Conservation (phyloP, 805 yeast genomes). For the Zygotorulaspora chibaensis region DNA sequence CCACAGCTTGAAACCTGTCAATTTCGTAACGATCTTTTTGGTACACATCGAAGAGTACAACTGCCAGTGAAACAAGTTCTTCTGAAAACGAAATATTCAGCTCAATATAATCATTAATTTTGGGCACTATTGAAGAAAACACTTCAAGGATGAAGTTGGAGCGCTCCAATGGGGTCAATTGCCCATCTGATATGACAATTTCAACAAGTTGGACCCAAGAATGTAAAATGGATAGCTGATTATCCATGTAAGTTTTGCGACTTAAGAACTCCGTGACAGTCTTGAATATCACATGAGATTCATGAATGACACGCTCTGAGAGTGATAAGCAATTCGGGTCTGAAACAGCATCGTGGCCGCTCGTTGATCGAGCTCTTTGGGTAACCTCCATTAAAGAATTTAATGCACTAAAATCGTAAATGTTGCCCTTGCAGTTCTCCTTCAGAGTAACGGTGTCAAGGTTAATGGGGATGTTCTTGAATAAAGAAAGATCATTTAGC, state of each 20-base stretch:
- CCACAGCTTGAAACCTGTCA: conserved; percentile 37
- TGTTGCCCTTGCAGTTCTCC: conserved; percentile 26
- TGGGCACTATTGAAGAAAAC: conserved; percentile 71
- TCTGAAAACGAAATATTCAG: conserved; percentile 62
- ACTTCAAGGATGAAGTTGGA: conserved; percentile 68
- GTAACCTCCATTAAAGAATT: conserved; percentile 36
- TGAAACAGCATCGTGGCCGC: background rate
- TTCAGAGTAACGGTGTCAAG: conserved; percentile 40
- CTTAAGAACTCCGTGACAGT: conserved; percentile 45
- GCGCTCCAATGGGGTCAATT: conserved; percentile 42
- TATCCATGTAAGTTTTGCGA: conserved; percentile 44
- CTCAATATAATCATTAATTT: conserved; percentile 69
- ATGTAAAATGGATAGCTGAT: conserved; percentile 61
- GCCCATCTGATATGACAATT: conserved; percentile 61
- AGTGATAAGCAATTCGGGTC: background rate
- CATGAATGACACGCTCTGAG: conserved; percentile 4
- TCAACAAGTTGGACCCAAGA: conserved; percentile 83
- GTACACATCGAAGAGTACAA: conserved; percentile 61
- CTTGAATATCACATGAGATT: conserved; percentile 20
- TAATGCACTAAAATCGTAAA: conserved; percentile 43
- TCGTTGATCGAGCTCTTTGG: conserved; percentile 10
- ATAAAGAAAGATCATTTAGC: conserved; percentile 23
- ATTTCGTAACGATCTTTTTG: conserved; percentile 42
- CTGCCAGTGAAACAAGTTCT: conserved; percentile 72
- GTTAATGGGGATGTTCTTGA: conserved; percentile 38